Conservation (phyloP, 2,329 filamentous ascomycete genomes). For the Colletotrichum lupini region DNA sequence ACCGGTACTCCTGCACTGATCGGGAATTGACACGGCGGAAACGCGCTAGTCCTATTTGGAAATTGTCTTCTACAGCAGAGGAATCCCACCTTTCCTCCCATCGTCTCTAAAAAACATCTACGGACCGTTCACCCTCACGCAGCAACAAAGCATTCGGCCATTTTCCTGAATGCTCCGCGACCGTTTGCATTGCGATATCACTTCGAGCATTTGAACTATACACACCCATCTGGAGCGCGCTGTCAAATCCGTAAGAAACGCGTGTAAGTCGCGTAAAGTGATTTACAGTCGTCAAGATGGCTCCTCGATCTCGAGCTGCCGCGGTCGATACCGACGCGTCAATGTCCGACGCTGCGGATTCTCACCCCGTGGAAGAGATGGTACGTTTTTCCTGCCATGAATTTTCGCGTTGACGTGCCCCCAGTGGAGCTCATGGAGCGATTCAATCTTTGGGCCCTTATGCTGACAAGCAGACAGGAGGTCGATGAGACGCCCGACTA, state of each 20-base stretch:
- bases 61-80: conserved; percentile 29
- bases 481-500: conserved; percentile 75
- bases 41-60: conserved; percentile 33
- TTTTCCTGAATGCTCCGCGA: neutral
- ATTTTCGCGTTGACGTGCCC: neutral
- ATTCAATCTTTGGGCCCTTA: neutral
- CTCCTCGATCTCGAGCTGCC: conserved; percentile 63
- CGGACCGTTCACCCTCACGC: conserved; percentile 20
- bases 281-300: conserved; percentile 57
- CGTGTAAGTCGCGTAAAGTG: conserved; percentile 69
- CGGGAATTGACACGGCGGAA: conserved; percentile 29
- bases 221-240: conserved; percentile 5
- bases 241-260: conserved; percentile 45
- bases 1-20: neutral
- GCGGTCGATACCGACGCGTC: conserved; percentile 70
- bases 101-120: conserved; percentile 34
- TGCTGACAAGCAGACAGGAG: conserved; percentile 52
- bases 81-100: conserved; percentile 36
- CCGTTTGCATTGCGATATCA: neutral
- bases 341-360: conserved; percentile 69
- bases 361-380: conserved; percentile 59
- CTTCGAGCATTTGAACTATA: conserved; percentile 28
- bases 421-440: neutral
- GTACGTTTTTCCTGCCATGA: conserved; percentile 46
- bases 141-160: conserved; percentile 11